Conservation (phyloP, 2,329 filamentous ascomycete species). For the Orbilia quercus region DNA sequence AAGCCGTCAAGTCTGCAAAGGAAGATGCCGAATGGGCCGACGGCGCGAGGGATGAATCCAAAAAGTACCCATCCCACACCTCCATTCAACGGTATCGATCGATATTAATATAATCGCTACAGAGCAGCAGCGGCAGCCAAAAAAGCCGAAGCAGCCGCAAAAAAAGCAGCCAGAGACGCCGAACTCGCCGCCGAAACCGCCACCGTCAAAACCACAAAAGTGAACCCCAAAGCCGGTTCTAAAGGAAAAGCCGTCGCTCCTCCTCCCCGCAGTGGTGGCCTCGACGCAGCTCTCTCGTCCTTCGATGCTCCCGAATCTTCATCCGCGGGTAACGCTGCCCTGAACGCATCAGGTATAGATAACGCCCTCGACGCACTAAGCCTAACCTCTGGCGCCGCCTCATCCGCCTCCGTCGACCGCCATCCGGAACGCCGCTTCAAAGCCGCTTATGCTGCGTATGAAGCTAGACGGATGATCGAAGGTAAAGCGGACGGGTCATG, state of each 20-base stretch:
- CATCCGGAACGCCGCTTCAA: constrained; percentile 90
- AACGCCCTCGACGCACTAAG: constrained; percentile 89
- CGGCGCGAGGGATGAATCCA: constrained; percentile 83
- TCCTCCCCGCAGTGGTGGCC: constrained; percentile 65
- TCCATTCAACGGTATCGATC: no score
- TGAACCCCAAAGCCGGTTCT: constrained; percentile 71
- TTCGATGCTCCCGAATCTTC: constrained; percentile 64
- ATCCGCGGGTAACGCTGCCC: constrained; percentile 58
- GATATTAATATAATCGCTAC: neutral
- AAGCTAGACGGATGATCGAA: constrained; percentile 83
- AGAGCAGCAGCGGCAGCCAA: constrained; percentile 74
- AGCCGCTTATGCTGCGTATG: constrained; percentile 83
- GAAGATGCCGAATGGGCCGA: constrained; percentile 85
- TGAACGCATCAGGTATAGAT: constrained; percentile 90
- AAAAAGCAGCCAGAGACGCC: constrained; percentile 92
- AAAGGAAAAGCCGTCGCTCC: constrained; percentile 76
- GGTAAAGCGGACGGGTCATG: constrained; percentile 82
- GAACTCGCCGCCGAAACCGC: constrained; percentile 85
- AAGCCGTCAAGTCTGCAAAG: constrained; percentile 67
- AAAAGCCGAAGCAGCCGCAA: constrained; percentile 81
- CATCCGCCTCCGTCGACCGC: constrained; percentile 78
- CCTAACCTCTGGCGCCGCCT: constrained; percentile 70
- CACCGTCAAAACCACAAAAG: constrained; percentile 75
- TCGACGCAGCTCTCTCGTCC: constrained; percentile 66
- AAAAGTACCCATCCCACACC: constrained; percentile 73